These are phyloP conservation scores for Vaccinium myrtillus DNA, from an alignment of 148 eudicot species.

Conservation along the genomic window DNA sequence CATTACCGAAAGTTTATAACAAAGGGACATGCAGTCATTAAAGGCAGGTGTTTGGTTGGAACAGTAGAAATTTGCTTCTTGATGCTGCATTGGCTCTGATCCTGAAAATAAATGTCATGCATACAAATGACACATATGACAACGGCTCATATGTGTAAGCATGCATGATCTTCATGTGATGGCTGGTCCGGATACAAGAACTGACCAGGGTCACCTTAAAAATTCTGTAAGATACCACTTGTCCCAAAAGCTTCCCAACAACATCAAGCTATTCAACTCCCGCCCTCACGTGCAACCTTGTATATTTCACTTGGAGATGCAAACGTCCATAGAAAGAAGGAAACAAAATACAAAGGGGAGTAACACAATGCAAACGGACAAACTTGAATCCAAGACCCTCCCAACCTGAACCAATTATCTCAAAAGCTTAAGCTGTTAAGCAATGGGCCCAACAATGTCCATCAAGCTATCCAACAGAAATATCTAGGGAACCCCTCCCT, in stretches of 20 bases:
- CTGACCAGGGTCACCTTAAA: too few relatives aligned
- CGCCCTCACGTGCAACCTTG: too few relatives aligned
- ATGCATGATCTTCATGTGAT: not conserved
- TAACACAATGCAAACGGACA: too few relatives aligned
- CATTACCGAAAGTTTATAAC: not conserved
- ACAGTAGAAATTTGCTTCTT: not conserved
- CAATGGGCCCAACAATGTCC: too few relatives aligned
- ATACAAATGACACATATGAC: not conserved
- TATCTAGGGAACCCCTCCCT: too few relatives aligned
- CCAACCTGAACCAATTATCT: too few relatives aligned
- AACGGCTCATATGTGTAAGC: not conserved
- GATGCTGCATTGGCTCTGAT: not conserved
- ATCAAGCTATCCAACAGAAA: too few relatives aligned
- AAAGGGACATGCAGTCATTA: not conserved
- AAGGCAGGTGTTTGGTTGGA: not conserved
- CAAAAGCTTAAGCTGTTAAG: too few relatives aligned
- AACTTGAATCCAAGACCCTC: too few relatives aligned
- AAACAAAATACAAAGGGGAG: too few relatives aligned
- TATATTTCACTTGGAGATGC: too few relatives aligned
- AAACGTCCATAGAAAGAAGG: too few relatives aligned
- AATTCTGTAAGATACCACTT: not conserved
- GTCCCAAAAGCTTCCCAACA: not conserved
- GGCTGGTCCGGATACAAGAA: not conserved
- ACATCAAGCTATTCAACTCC: not conserved
- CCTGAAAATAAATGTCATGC: not conserved